Evolutionary conservation across 2,329 filamentous ascomycete genomes (phyloP).

Genomic region (Endoconidiophora laricicola): DNA sequence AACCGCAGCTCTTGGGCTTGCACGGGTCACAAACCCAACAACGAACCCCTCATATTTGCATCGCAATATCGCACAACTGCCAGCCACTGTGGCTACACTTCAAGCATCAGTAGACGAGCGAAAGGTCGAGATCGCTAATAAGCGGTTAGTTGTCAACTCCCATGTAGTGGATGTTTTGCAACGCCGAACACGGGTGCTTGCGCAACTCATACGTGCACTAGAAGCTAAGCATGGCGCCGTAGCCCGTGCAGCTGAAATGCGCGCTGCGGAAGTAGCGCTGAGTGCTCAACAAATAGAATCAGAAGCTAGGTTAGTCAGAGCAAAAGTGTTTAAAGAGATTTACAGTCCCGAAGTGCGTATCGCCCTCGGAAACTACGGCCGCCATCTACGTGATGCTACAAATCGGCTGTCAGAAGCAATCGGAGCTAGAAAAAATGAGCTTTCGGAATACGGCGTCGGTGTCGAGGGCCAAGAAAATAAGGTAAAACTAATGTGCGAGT

Average conservation of each 20-base stretch:
- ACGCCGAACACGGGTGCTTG: conserved; percentile 24
- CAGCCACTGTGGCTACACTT: conserved; percentile 24
- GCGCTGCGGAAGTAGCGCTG: conserved; percentile 28
- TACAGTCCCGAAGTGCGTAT: conserved; percentile 28
- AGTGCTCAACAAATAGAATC: conserved; percentile 26
- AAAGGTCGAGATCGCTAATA: conserved; percentile 20
- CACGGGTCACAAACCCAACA: conserved; percentile 28
- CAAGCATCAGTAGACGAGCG: conserved; percentile 19
- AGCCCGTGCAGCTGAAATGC: conserved; percentile 34
- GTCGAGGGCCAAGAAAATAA: conserved; percentile 23
- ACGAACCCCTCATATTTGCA: conserved; percentile 42
- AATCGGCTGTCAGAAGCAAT: conserved; percentile 29
- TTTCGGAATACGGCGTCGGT: conserved; percentile 34
- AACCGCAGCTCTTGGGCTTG: conserved; percentile 29
- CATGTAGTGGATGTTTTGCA: conserved; percentile 17
- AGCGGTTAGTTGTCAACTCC: conserved; percentile 24
- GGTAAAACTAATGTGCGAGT: conserved; percentile 35
- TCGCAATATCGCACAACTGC: conserved; percentile 35
- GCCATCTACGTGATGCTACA: conserved; percentile 33
- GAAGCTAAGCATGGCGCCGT: conserved; percentile 39
- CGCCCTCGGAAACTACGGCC: conserved; percentile 30
- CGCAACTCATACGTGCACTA: conserved; percentile 30
- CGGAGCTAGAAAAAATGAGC: conserved; percentile 24
- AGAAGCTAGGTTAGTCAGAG: conserved; percentile 22
- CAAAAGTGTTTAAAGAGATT: conserved; percentile 22